Conservation (phyloP, 495 filamentous ascomycete genomes). For the Lineolata rhizophorae region DNA sequence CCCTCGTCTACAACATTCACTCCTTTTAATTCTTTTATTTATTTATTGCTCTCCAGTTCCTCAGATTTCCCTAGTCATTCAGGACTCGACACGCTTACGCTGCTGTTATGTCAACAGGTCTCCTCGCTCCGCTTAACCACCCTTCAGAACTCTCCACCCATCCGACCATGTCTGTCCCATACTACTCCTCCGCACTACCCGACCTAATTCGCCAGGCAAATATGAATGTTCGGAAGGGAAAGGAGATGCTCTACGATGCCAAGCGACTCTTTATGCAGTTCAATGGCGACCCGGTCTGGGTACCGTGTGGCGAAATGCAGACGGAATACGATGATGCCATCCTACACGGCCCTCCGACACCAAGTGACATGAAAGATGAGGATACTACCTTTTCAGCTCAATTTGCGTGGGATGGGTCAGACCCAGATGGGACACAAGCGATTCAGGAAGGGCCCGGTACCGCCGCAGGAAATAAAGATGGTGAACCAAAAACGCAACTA, state of each 20-base stretch:
- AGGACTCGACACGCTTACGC: too few relatives aligned
- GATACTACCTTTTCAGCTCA: too few relatives aligned
- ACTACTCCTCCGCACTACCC: constrained; percentile 58
- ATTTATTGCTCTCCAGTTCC: too few relatives aligned
- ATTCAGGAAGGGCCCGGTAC: too few relatives aligned
- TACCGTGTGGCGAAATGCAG: constrained; percentile 42
- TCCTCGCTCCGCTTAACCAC: constrained; percentile 70
- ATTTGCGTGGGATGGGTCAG: too few relatives aligned
- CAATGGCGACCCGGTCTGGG: constrained; percentile 61
- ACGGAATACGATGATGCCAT: constrained; percentile 29
- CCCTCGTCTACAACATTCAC: too few relatives aligned
- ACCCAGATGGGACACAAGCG: too few relatives aligned
- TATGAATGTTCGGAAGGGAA: constrained; percentile 57
- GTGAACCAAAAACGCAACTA: constrained; percentile 2
- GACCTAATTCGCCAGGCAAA: constrained; percentile 49
- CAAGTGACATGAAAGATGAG: too few relatives aligned
- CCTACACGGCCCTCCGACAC: constrained; percentile 17
- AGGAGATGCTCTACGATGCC: constrained; percentile 47
- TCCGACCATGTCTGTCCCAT: constrained; percentile 63
- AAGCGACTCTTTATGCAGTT: constrained; percentile 59
- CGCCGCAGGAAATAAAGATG: neutral
- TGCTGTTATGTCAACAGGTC: constrained; percentile 26
- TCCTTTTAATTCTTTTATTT: too few relatives aligned
- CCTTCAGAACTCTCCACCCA: constrained; percentile 70
- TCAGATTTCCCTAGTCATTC: too few relatives aligned